A percentile compares a stretch with the other conserved stretches of the same genome.
phyloP scores from a whole-genome alignment of 202 grass and related monocot genomes.

The Bolboschoenoplectus hybrid region DNA sequence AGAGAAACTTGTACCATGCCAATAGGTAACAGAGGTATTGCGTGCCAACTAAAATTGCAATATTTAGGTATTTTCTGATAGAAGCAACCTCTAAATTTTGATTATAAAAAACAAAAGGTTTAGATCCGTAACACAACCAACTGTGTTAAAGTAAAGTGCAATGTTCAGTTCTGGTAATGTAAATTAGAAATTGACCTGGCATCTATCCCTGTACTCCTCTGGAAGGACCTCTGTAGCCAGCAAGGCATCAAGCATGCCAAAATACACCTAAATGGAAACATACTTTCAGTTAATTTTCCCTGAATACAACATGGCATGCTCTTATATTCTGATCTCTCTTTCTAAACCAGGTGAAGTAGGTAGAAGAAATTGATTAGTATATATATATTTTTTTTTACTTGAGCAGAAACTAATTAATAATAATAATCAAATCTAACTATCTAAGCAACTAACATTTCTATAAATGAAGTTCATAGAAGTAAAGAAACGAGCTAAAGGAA shows the following conservation, averaged over 20 bases:
- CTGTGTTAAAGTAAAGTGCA: not conserved
- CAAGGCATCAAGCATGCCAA: slow-evolving; percentile 96
- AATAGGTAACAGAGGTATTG: not conserved
- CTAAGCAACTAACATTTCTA: not conserved
- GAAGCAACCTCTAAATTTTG: not conserved
- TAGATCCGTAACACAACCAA: not conserved
- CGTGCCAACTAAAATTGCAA: not conserved
- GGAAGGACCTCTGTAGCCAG: slow-evolving; percentile 81
- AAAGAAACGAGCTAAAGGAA: not conserved
- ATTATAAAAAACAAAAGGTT: not conserved
- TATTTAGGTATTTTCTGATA: not conserved
- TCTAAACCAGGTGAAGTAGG: not conserved
- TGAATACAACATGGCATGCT: not conserved
- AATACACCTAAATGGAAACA: slow-evolving; percentile 70
- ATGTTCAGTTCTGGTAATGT: not conserved
- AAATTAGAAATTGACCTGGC: slow-evolving; percentile 51
- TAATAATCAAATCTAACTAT: not conserved
- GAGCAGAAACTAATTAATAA: not conserved
- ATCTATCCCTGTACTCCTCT: slow-evolving; percentile 74
- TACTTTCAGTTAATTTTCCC: not conserved
- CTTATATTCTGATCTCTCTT: slow-evolving; percentile 8
- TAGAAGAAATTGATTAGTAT: not conserved
- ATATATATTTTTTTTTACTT: not conserved
- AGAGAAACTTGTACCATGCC: not conserved
- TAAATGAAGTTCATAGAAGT: not conserved